Percentiles rank a stretch among this genome's conserved stretches.
Evolutionary conservation across 306 rosid species (phyloP).

Genomic region (Vicia sativa): DNA sequence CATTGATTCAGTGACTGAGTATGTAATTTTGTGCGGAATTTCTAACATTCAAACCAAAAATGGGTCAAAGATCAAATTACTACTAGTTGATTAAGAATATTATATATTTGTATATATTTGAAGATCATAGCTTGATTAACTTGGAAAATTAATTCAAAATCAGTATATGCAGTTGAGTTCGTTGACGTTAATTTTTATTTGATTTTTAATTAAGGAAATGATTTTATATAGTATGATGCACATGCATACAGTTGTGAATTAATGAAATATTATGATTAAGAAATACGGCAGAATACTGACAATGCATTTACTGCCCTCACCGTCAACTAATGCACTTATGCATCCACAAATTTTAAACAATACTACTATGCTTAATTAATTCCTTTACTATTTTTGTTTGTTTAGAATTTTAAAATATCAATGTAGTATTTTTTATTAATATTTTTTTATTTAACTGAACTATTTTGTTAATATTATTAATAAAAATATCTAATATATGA

Average conservation of each 20-base stretch:
- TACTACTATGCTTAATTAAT: no score
- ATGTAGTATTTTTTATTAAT: no score
- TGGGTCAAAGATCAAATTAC: not conserved
- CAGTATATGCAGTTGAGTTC: not conserved
- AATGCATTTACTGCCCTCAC: slow-evolving; percentile 38
- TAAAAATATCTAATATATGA: no score
- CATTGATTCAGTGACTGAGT: slow-evolving; percentile 46
- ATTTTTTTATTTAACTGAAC: no score
- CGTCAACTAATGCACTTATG: not conserved
- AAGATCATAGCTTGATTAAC: not conserved
- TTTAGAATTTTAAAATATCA: no score
- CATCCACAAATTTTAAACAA: not conserved
- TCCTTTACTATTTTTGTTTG: no score
- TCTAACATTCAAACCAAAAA: slow-evolving; percentile 22
- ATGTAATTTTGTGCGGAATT: slow-evolving; percentile 41
- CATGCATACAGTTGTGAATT: not conserved
- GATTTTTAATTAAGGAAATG: not conserved
- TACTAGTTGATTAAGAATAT: not conserved
- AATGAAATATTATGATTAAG: slow-evolving; percentile 29
- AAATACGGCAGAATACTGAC: slow-evolving; percentile 36
- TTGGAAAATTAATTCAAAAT: not conserved
- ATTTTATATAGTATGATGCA: not conserved
- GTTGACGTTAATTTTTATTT: not conserved
- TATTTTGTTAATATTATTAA: no score
- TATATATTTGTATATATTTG: not conserved